Base-by-base conservation (phyloP, 805 yeast genomes). In the Blastobotrys parvus region DNA sequence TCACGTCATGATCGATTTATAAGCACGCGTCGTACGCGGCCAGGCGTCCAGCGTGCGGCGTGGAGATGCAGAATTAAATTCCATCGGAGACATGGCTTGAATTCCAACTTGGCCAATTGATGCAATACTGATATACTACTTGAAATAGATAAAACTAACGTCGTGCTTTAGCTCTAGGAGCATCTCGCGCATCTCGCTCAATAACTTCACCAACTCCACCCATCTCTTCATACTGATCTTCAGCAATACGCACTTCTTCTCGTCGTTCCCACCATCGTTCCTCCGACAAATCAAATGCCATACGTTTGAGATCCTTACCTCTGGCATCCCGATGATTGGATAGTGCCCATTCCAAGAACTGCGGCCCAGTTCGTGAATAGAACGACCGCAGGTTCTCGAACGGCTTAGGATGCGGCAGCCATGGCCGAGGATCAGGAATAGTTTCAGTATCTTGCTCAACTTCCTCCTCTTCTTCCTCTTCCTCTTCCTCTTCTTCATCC, bases 231-330 rank as follows among this genome's bases (percentile, higher is more conserved):
- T 85, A 65, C 58, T 79, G 77, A 53, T 90, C 97, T 65, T 90
- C 98, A 40, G 85, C 83, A 33, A 78, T 73, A 60, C 94, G 80
- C 19, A 90, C 80, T 55, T 80, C 90, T 54, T 90, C 97, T 66
- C 97, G 79, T 68, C 97, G 82, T 61, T 90, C 97, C 97, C 97
- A 90, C 92, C 95, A 90, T 67, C 98, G 77, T 52, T 82, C 90
- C 63, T 89, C 95, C 61, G 92, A 82, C 47, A 90, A 65, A 49
- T 88, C 96, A 59, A 90, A 90, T 0, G 97, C 82, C 35, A 85
- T 82, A 43, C 82, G 80, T 66, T 90, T 89, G 62, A 90, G 72
- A 56, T 84, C 81, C 61, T 90, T 90, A 42, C 96, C 97, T 56
- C 94, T 77, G 11, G 87, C 80, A 45, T 83, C 89, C 53, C 83